Evolutionary conservation across 179 eudicot species (phyloP), one percentile per base, ranked within the genome.

Genomic region (Silene coronaria): DNA sequence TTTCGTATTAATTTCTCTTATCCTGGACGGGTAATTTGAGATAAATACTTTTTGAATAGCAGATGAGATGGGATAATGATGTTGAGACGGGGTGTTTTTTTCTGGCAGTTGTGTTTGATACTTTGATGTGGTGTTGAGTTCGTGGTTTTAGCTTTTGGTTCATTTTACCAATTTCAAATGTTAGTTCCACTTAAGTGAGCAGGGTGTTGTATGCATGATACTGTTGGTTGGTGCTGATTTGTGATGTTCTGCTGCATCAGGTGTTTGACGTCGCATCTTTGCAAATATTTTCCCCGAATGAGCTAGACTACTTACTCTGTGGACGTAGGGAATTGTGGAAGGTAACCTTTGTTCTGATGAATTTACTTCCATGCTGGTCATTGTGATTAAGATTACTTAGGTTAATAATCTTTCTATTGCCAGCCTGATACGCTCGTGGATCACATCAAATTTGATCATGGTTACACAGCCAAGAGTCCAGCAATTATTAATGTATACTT

Each of bases 401-500:
- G 57, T 57, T 79, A 30, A 77, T 75, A 17, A 59, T 61, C 75
- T 66, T 57, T 23, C 34, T 58, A 55, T 26, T 80, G 34, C 89
- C 94, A 96, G 99, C 87, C 93, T 36, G 97, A 91, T 61, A 79
- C 96, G 22, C 92, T 96, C 67, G 96, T 81, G 2, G 97, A 93
- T 84, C 93, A 96, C 82, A 89, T 96, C 71, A 96, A 96, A 73
- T 96, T 96, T 76, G 99, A 96, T 81, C 99, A 93, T 79, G 99
- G 99, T 70, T 96, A 93, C 81, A 96, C 97, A 48, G 88, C 99
- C 75, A 96, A 89, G 89, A 96, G 99, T 82, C 98, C 98, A 83
- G 94, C 93, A 36, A 84, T 96, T 65, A 57, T 91, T 53, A 82
- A 91, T 88, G 99, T 96, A 91, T 42, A 76, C 22, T 57, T 74